These are phyloP conservation scores for Candida pini DNA, from an alignment of 805 yeast species.

Conservation along the genomic window DNA sequence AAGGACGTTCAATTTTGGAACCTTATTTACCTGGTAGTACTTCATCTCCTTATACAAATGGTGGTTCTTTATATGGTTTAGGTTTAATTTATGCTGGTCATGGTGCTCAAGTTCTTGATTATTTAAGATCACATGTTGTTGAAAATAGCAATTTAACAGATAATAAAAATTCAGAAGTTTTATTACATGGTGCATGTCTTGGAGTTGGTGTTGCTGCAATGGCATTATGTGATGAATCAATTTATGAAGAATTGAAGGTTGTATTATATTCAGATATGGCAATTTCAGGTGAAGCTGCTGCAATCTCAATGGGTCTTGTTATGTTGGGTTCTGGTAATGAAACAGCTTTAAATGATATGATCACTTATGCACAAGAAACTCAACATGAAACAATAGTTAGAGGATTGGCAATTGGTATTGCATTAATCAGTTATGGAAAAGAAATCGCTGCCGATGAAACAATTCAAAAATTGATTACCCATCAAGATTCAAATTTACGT, in stretches of 20 bases:
- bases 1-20: slow-evolving; percentile 78
- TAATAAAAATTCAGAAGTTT: slow-evolving; percentile 64
- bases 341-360: slow-evolving; percentile 68
- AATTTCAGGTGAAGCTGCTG: slow-evolving; percentile 93
- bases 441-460: slow-evolving; percentile 73
- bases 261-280: slow-evolving; percentile 89
- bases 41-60: slow-evolving; percentile 84
- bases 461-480: slow-evolving; percentile 60
- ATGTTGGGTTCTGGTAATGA: slow-evolving; percentile 88
- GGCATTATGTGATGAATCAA: slow-evolving; percentile 72
- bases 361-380: slow-evolving; percentile 88
- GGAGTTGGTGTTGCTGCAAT: slow-evolving; percentile 97
- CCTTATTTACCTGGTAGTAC: slow-evolving; percentile 86
- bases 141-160: slow-evolving; percentile 41
- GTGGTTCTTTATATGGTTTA: slow-evolving; percentile 90
- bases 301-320: slow-evolving; percentile 90
- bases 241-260: slow-evolving; percentile 77
- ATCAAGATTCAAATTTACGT: slow-evolving; percentile 79
- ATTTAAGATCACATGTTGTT: slow-evolving; percentile 65
- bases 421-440: slow-evolving; percentile 78
- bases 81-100: slow-evolving; percentile 96
- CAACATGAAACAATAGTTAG: slow-evolving; percentile 94
- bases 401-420: slow-evolving; percentile 87
- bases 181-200: slow-evolving; percentile 91
- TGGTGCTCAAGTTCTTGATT: slow-evolving; percentile 80